Evolutionary conservation across 306 rosid genomes (phyloP), one percentile per base, ranked within the genome.

Genomic region (Prunus mongolica): DNA sequence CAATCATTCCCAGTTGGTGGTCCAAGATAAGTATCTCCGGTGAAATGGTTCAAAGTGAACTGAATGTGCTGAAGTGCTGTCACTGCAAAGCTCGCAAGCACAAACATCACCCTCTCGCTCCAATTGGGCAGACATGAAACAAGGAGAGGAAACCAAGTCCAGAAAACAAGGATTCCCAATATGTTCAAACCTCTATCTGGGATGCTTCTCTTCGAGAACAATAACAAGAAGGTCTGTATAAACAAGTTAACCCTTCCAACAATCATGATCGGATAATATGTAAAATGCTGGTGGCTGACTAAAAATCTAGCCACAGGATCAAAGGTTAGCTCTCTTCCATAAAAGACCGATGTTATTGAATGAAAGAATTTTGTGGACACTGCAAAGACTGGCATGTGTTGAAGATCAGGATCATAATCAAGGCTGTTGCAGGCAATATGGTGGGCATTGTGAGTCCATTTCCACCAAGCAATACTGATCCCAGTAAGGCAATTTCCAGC

Each of bases 391-490:
- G 97, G 98, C 44, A 93, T 88, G 70, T 93, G 96, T 60, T 93
- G 98, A 47, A 93, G 87, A 89, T 93, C 98, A 3, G 98, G 98
- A 46, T 93, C 98, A 57, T 89, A 66, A 62, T 93, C 98, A 20
- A 93, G 97, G 65, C 96, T 91, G 70, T 93, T 93, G 74, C 93
- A 88, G 50, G 97, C 87, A 55, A 93, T 79, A 67, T 93, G 98
- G 72, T 91, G 98, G n/a, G 91, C 93, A 68, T 93, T 93, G 72
- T 93, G 98, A 54, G 96, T 93, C 98, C 98, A 93, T 45, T 93
- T 93, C 98, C 98, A 93, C 96, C 98, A 91, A 5, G 97, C 98
- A 71, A 93, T 93, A 81, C 98, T 91, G 50, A 93, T 93, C 28
- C 98, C 98, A 50, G 96, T 88, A 25, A 93, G 30, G 78, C 95